Conservation (phyloP, 208 protist species). For the Trypanosoma brucei region DNA sequence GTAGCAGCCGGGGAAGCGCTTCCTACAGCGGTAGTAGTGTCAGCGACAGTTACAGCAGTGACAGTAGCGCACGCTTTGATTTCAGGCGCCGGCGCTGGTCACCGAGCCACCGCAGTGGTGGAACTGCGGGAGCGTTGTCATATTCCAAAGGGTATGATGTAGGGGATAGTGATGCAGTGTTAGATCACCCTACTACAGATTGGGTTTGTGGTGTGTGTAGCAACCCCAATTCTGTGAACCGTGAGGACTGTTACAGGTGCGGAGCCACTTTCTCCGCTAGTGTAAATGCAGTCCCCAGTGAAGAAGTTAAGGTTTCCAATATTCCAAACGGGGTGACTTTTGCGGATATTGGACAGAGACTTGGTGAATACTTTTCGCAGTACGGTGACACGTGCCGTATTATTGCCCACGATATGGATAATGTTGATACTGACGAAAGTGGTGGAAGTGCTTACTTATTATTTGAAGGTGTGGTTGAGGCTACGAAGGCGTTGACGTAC, state of each 20-base stretch:
- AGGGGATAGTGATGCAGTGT: not conserved
- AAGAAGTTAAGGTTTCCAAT: slow-evolving; percentile 39
- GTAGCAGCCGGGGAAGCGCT: slow-evolving; percentile 9
- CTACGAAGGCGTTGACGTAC: slow-evolving; percentile 44
- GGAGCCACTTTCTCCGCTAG: slow-evolving; percentile 35
- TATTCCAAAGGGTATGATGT: slow-evolving; percentile 14
- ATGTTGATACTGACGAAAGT: slow-evolving; percentile 6
- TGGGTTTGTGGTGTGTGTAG: slow-evolving; percentile 86
- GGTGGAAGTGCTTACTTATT: slow-evolving; percentile 24
- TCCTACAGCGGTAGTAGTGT: not conserved
- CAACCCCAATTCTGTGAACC: slow-evolving; percentile 72
- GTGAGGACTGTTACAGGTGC: slow-evolving; percentile 68
- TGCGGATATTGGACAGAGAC: slow-evolving; percentile 23
- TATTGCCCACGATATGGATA: slow-evolving; percentile 7
- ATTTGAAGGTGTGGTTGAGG: slow-evolving; percentile 43
- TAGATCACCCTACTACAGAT: slow-evolving; percentile 33
- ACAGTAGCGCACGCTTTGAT: not conserved
- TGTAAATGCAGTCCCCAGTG: slow-evolving; percentile 30
- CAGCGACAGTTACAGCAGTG: not conserved
- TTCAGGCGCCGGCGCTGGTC: slow-evolving; percentile 7
- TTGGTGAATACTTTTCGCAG: slow-evolving; percentile 12
- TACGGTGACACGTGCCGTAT: slow-evolving; percentile 16
- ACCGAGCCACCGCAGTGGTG: not conserved
- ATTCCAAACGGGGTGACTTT: slow-evolving; percentile 20
- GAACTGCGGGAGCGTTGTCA: slow-evolving; percentile 4